phyloP scores from a whole-genome alignment of 305 asterid genomes.

The Petunia hybrid region DNA sequence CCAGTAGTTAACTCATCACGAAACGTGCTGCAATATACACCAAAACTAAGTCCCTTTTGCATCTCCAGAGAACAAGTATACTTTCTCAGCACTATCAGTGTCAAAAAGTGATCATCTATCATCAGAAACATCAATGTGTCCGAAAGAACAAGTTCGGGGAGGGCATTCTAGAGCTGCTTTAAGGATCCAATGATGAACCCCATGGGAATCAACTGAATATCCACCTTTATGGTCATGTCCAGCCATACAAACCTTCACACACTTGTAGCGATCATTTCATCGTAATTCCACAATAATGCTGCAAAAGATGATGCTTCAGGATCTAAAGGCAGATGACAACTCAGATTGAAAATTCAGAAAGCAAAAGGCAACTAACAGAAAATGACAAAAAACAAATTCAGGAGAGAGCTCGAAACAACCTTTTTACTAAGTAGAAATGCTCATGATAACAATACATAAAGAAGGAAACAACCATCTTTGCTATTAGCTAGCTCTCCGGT shows the following conservation, averaged over 20 bases:
- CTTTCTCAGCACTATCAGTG: conserved; percentile 65
- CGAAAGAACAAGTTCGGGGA: conserved; percentile 76
- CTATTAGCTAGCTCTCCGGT: neutral
- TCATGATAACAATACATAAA: neutral
- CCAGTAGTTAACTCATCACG: no score
- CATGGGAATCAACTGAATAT: conserved; percentile 66
- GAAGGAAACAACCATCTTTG: conserved; percentile 19
- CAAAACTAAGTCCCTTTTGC: no score
- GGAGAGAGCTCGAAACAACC: neutral
- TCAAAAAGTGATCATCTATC: conserved; percentile 67
- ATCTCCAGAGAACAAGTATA: no score
- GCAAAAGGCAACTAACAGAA: conserved; percentile 22
- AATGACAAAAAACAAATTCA: neutral
- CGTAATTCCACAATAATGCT: conserved; percentile 77
- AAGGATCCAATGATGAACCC: conserved; percentile 80
- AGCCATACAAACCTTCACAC: conserved; percentile 85
- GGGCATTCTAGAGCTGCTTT: conserved; percentile 95
- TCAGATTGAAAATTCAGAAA: no score
- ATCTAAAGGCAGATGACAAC: conserved; percentile 78
- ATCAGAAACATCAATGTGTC: conserved; percentile 62
- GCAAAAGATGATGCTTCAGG: conserved; percentile 61
- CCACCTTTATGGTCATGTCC: conserved; percentile 87
- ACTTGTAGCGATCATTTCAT: conserved; percentile 69
- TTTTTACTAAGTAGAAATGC: neutral
- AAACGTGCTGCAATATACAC: no score